Base-by-base conservation (phyloP, 202 grass and related monocot species). In the Dendrocalamus latiflorus region DNA sequence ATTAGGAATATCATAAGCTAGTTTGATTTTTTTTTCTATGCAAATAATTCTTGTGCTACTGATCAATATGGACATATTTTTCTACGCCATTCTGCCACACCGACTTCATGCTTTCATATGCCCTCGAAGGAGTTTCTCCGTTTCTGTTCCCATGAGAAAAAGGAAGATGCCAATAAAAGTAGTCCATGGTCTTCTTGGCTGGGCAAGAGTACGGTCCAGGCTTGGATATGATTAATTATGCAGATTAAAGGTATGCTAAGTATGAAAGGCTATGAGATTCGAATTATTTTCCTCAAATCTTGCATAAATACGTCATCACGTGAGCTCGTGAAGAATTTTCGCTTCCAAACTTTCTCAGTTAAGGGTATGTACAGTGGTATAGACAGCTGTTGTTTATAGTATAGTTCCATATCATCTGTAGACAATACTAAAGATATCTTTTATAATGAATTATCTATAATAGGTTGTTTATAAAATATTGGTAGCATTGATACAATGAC, bases 21-120 rank as follows among this genome's bases (percentile, higher is more conserved):
- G 55, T 3, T 36, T 37, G 55, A 0, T 71, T 47, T 59, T 4
- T 9, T 5, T 18, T 12, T 49, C 5, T 72, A 14, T 15, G 1
- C 67, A 56, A n/a, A n/a, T 30, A 34, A 12, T 24, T 24, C 28
- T 49, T 81, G 30, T 38, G 11, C 56, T 48, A 15, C 15, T 13
- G 6, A 41, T 64, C 68, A 16, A 14, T 13, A 37, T 49, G 64
- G 72, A 4, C 54, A 4, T 8, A 24, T 42, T 82, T 82, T 76
- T 70, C 64, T 17, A 68, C 72, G 8, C n/a, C 36, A 21, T 75
- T 83, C 78, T 63, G 55, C 42, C 71, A 63, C n/a, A 11, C n/a
- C n/a, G 13, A n/a, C 20, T 21, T 54, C 51, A 9, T n/a, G n/a
- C n/a, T n/a, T n/a, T n/a, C n/a, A n/a, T n/a, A n/a, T n/a, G n/a